Evolutionary conservation across 148 eudicot species (phyloP), one percentile per base, ranked within the genome.

Genomic region (Rhododendron mucronatum): DNA sequence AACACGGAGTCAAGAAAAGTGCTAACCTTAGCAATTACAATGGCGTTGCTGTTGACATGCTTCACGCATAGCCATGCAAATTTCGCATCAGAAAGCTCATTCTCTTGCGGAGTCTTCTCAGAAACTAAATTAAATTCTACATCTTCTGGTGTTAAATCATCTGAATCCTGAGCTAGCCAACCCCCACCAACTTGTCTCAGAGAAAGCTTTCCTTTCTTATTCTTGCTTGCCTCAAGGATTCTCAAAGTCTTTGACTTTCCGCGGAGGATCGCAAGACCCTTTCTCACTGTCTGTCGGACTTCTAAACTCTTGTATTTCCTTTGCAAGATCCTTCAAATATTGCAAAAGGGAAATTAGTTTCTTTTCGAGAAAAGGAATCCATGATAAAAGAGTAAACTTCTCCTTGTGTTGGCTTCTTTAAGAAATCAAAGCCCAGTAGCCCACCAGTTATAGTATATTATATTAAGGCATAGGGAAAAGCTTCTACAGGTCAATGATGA

Each of bases 21-120:
- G n/a, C 84, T 88, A 39, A 95, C 99, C 98, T 97, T 97, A 30
- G 99, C 98, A 86, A 97, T 92, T 41, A 94, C 98, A 78, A 97
- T 97, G 65, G 98, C 99, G 87, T 97, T 97, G 93, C 98, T 97
- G 89, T 97, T 97, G 81, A 97, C 99, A 79, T 97, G 99, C 94
- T 97, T 97, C 48, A 89, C 98, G 85, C 99, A 95, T 61, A 97
- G 89, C 99, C 97, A 97, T 16, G 99, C 99, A 87, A 97, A 97
- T 67, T 97, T 84, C 21, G 98, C 99, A 92, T 94, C 98, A 84
- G 80, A 41, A 78, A 97, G 96, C 88, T 97, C 98, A 80, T 82
- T 86, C 82, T 91, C 92, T 83, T 91, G 87, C 7, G 97, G 96
- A 83, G 75, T 88, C 88, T 89, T 95, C 47, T 90, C 91, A 77